These are phyloP conservation scores for Henckelia pumila DNA, from an alignment of 257 asterid species.

Conservation along the genomic window DNA sequence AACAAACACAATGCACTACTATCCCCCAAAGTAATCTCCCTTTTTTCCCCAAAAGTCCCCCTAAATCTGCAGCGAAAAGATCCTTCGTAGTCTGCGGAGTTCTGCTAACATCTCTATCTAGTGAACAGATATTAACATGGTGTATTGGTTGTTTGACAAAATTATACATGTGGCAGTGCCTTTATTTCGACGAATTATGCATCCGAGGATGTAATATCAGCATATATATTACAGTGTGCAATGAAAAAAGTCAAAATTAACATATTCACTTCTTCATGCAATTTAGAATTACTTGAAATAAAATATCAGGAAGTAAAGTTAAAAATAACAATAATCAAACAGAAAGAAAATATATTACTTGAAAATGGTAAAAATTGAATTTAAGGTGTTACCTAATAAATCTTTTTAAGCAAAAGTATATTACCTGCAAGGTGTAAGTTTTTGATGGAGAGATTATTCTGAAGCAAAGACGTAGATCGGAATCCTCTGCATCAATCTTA, in stretches of 20 bases:
- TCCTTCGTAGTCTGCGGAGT: too few species aligned
- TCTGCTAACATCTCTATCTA: background rate
- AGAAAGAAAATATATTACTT: background rate
- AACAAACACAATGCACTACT: too few species aligned
- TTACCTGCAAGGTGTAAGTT: constrained; percentile 86
- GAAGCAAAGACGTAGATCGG: constrained; percentile 92
- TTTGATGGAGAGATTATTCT: constrained; percentile 85
- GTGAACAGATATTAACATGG: background rate
- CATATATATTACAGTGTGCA: background rate
- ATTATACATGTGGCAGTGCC: background rate
- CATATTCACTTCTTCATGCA: background rate
- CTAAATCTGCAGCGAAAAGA: too few species aligned
- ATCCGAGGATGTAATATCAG: background rate
- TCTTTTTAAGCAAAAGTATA: constrained; percentile 20
- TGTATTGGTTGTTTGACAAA: constrained; percentile 3
- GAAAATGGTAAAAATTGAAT: constrained; percentile 17
- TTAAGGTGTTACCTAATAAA: background rate
- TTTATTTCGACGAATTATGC: background rate
- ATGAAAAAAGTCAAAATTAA: background rate
- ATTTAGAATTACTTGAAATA: background rate
- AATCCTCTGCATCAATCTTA: constrained; percentile 90
- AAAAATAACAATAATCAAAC: background rate
- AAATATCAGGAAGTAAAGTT: background rate
- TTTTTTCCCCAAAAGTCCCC: too few species aligned
- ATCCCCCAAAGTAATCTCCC: too few species aligned